Evolutionary conservation across 1,284 basidiomycete species (phyloP).

Genomic region (Sutorius eximius): DNA sequence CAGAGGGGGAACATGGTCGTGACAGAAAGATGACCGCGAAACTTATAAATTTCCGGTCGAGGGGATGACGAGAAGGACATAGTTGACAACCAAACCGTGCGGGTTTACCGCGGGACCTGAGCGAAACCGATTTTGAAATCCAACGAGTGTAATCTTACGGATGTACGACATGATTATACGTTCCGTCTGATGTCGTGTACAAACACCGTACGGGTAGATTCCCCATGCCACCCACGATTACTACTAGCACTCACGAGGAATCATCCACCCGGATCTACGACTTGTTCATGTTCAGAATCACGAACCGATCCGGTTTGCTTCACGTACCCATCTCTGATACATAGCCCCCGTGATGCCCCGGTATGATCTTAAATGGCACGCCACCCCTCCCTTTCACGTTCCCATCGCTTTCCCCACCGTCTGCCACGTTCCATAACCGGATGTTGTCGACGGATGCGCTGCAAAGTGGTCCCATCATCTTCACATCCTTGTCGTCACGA

Average conservation of each 20-base stretch:
- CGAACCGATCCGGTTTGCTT: slow-evolving; percentile 9
- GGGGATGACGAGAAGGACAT: slow-evolving; percentile 36
- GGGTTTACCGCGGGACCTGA: slow-evolving; percentile 38
- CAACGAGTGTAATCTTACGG: slow-evolving; percentile 30
- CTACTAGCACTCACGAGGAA: slow-evolving; percentile 93
- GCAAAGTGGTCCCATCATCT: slow-evolving; percentile 17
- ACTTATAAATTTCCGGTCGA: slow-evolving; percentile 32
- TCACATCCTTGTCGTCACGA: slow-evolving; percentile 24
- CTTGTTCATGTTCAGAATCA: too few relatives aligned
- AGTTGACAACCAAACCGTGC: slow-evolving; percentile 25
- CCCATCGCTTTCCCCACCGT: slow-evolving; percentile 67
- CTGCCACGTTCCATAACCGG: slow-evolving; percentile 89
- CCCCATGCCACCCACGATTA: slow-evolving; percentile 93
- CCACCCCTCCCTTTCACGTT: slow-evolving; percentile 55
- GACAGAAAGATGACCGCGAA: slow-evolving; percentile 13
- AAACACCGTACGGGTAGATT: slow-evolving; percentile 85
- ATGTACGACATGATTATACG: slow-evolving; percentile 35
- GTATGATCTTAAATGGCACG: slow-evolving; percentile 94
- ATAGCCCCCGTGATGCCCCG: slow-evolving; percentile 93
- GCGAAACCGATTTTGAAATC: slow-evolving; percentile 31
- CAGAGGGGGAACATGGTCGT: slow-evolving; percentile 21
- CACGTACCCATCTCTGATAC: slow-evolving; percentile 85
- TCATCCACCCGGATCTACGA: slow-evolving; percentile 81
- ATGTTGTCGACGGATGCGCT: slow-evolving; percentile 94
- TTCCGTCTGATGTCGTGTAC: slow-evolving; percentile 80